Evolutionary conservation across 1,284 basidiomycete species (phyloP).

Genomic region (Sporisorium graminicola): DNA sequence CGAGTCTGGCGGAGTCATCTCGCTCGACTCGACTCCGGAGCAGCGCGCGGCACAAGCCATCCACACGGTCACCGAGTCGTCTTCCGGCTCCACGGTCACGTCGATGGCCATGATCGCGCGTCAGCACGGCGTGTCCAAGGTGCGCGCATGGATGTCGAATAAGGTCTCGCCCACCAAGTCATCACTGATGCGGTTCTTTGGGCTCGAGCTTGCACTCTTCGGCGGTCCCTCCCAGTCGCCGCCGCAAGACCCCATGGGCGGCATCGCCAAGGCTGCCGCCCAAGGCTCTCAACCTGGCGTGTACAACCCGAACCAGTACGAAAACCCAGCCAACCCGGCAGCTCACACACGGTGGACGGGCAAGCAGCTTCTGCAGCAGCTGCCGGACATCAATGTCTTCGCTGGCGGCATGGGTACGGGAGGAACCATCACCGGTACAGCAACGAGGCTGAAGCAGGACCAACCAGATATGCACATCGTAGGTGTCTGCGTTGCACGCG

Average conservation of each 20-base stretch:
- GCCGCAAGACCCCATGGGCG: conserved; percentile 43
- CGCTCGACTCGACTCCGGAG: conserved; percentile 26
- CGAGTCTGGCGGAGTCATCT: conserved; percentile 40
- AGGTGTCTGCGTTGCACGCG: conserved; percentile 38
- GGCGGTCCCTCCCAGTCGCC: conserved; percentile 50
- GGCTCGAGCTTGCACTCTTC: conserved; percentile 50
- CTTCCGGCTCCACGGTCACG: conserved; percentile 52
- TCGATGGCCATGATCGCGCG: conserved; percentile 52
- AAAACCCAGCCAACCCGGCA: conserved; percentile 37
- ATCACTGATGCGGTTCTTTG: conserved; percentile 54
- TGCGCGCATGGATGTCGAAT: conserved; percentile 51
- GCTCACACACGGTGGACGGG: conserved; percentile 53
- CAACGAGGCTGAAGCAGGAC: conserved; percentile 18
- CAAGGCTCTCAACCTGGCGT: conserved; percentile 31
- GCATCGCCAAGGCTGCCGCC: conserved; percentile 40
- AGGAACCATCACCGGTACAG: conserved; percentile 54
- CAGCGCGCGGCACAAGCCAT: conserved; percentile 20
- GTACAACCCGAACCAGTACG: conserved; percentile 53
- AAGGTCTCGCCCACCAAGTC: conserved; percentile 51
- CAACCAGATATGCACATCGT: conserved; percentile 24
- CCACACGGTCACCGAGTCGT: conserved; percentile 45
- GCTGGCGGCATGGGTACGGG: conserved; percentile 48
- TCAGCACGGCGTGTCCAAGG: conserved; percentile 37
- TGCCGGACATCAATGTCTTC: conserved; percentile 52
- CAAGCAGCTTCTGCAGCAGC: conserved; percentile 43